Evolutionary conservation across 2,329 filamentous ascomycete genomes (phyloP), one percentile per base, ranked within the genome.

Genomic region (Balansia obtecta): DNA sequence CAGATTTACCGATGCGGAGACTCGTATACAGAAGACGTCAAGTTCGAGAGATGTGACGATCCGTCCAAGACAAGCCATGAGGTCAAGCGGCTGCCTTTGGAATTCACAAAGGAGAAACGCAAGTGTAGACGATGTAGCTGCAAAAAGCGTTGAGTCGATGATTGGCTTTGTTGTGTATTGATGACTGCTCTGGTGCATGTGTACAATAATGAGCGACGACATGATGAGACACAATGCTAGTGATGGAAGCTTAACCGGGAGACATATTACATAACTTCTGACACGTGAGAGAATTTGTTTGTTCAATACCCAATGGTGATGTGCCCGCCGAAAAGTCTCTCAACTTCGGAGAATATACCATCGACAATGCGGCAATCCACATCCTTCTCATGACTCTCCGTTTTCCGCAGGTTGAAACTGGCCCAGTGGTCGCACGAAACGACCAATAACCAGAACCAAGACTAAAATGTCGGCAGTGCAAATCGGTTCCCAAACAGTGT

Each of bases 381-480:
- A 16, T 47, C 34, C 22, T 40, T 42, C 16, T 54, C 50, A 45
- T 56, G 55, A 40, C 53, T 48, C 13, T 52, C 41, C 37, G 50
- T 49, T 34, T 49, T 55, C 50, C 30, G 22, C 16, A 27, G 33
- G 44, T 46, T 37, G 38, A 37, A 50, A 47, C 34, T 34, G 44
- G 16, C 42, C 42, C 50, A 9, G 53, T 55, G 44, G 49, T 41
- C 18, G 52, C 54, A 49, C 43, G 33, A 40, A 53, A 56, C 8
- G 53, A 53, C 56, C 55, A 58, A 13, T 51, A 49, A 37, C 53
- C 47, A n/a, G 52, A 58, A 27, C 53, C 50, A 37, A 58, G 53
- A 48, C 54, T 52, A 42, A 57, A 27, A 57, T 54, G 41, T 56
- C 52, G 10, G 45, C 50, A 2, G 43, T 34, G 37, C 32, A 49